phyloP scores from a whole-genome alignment of 2,329 filamentous ascomycete species.

The Microsporum ferrugineum region DNA sequence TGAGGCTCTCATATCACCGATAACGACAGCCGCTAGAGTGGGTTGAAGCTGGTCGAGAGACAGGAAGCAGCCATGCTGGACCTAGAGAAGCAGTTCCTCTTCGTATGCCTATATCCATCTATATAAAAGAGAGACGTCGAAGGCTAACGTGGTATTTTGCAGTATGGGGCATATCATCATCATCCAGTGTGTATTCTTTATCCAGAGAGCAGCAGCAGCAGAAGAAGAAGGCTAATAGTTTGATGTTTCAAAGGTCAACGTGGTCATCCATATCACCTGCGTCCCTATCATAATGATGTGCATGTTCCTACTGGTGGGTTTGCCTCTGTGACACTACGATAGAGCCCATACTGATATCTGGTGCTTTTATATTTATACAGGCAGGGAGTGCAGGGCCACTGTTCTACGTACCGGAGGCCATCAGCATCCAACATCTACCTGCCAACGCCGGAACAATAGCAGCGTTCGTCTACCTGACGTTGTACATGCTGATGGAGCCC shows the following conservation, averaged over 20 bases:
- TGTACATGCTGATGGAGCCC: conserved; percentile 88
- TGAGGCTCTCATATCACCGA: background rate
- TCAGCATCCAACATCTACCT: conserved; percentile 47
- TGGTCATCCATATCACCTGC: conserved; percentile 52
- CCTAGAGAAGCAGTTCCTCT: conserved; percentile 55
- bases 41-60: background rate
- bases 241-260: conserved; percentile 43
- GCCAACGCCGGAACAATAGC: conserved; percentile 49
- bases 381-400: conserved; percentile 45
- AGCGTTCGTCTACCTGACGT: conserved; percentile 54
- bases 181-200: conserved; percentile 41
- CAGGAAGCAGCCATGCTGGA: conserved; percentile 33
- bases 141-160: conserved; percentile 3
- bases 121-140: background rate
- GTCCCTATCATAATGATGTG: conserved; percentile 53
- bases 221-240: conserved; percentile 8
- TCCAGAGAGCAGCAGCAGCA: background rate
- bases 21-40: background rate
- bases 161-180: conserved; percentile 59
- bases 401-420: conserved; percentile 42
- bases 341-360: background rate
- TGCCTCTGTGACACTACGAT: background rate
- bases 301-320: conserved; percentile 46
- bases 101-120: conserved; percentile 39
- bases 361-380: conserved; percentile 25